Percentiles rank a stretch among this genome's conserved stretches.
Conservation (phyloP, 352 stramenopile species). For the Globisporangium solare region DNA sequence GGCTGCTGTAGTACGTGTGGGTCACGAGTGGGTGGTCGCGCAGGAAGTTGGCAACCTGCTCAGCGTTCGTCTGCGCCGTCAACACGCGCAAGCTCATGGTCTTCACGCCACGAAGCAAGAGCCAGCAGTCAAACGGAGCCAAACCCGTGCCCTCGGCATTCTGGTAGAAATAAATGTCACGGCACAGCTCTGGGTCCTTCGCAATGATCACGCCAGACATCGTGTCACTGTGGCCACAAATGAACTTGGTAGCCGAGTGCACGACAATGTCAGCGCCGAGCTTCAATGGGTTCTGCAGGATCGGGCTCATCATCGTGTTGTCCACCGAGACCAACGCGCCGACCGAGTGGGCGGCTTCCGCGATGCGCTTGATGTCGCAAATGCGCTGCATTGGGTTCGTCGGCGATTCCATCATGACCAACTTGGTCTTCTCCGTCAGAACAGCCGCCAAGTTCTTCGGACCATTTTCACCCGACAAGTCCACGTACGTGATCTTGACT, state of each 20-base stretch:
- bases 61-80: conserved; percentile 85
- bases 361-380: conserved; percentile 88
- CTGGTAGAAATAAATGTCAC: conserved; percentile 88
- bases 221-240: conserved; percentile 96
- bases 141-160: conserved; percentile 88
- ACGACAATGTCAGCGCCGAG: conserved; percentile 95
- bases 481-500: conserved; percentile 77
- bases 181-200: conserved; percentile 75
- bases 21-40: conserved; percentile 77
- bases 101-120: conserved; percentile 87
- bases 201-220: conserved; percentile 92
- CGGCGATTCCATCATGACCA: conserved; percentile 97
- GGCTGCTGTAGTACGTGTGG: conserved; percentile 90
- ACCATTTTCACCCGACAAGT: conserved; percentile 67
- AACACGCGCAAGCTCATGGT: conserved; percentile 85
- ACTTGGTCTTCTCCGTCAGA: conserved; percentile 76
- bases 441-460: conserved; percentile 56
- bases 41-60: conserved; percentile 87
- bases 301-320: conserved; percentile 96
- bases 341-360: conserved; percentile 73
- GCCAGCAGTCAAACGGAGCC: conserved; percentile 88
- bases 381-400: conserved; percentile 96
- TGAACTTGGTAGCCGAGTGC: conserved; percentile 97
- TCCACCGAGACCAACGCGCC: conserved; percentile 89
- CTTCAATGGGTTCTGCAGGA: conserved; percentile 91